Evolutionary conservation across 2,329 filamentous ascomycete genomes (phyloP).

Genomic region (Byssothecium circinans): DNA sequence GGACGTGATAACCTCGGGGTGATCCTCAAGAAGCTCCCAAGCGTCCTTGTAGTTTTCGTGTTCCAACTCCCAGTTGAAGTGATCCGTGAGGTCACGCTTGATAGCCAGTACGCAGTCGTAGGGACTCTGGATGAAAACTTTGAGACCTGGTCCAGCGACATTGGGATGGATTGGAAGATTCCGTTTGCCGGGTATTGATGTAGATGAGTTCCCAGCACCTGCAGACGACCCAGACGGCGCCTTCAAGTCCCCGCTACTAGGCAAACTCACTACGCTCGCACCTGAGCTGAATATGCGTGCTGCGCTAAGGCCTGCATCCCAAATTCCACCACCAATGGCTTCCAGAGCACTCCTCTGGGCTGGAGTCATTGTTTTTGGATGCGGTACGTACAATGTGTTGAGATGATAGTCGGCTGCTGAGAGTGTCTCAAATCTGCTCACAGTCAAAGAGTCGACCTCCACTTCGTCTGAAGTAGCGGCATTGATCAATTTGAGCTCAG

Average conservation of each 20-base stretch:
- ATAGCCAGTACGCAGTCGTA: constrained; percentile 95
- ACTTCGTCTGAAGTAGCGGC: constrained; percentile 79
- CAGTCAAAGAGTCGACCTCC: constrained; percentile 80
- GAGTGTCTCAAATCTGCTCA: constrained; percentile 84
- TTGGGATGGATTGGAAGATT: constrained; percentile 49
- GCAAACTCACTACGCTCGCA: constrained; percentile 66
- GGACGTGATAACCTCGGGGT: constrained; percentile 68
- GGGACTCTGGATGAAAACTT: constrained; percentile 94
- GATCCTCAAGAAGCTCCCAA: constrained; percentile 85
- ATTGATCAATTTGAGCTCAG: constrained; percentile 89
- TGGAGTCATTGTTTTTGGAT: constrained; percentile 62
- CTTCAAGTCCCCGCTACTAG: constrained; percentile 44
- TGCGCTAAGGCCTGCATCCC: constrained; percentile 88
- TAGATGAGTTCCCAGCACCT: constrained; percentile 33
- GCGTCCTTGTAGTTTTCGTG: constrained; percentile 79
- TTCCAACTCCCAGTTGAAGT: constrained; percentile 81
- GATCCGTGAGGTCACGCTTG: constrained; percentile 82
- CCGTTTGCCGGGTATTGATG: constrained; percentile 24
- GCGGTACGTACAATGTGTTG: constrained; percentile 75
- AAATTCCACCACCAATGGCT: constrained; percentile 74
- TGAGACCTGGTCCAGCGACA: constrained; percentile 60
- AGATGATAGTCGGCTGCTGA: constrained; percentile 92
- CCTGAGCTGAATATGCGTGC: constrained; percentile 84
- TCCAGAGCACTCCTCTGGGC: constrained; percentile 75
- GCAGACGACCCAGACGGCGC: constrained; percentile 37